These are phyloP conservation scores for Ceratocystis destructans DNA, from an alignment of 2,329 filamentous ascomycete species.

Conservation along the genomic window DNA sequence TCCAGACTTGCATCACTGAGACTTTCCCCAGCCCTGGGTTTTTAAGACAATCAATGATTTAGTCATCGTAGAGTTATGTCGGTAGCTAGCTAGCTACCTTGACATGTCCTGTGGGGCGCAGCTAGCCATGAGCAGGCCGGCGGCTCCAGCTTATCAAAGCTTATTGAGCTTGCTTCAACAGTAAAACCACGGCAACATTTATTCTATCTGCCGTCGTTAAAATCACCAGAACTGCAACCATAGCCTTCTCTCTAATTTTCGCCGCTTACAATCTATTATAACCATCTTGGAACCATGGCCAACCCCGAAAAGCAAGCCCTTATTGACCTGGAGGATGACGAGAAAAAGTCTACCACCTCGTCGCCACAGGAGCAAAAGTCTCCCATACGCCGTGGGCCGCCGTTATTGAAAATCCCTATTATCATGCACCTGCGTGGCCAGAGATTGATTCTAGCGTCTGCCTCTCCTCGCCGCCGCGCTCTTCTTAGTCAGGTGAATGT, in stretches of 20 bases:
- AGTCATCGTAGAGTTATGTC: not conserved
- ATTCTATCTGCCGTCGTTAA: not conserved
- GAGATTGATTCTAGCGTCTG: constrained; percentile 78
- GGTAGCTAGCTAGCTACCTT: not conserved
- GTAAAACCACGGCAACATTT: not conserved
- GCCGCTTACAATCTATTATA: not conserved
- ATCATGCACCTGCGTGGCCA: constrained; percentile 62
- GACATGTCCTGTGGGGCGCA: constrained; percentile 4
- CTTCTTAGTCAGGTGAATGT: constrained; percentile 54
- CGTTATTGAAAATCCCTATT: constrained; percentile 66
- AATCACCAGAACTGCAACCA: not conserved
- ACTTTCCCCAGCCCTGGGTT: not conserved
- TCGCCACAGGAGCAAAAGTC: not conserved
- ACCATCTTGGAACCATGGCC: constrained; percentile 7
- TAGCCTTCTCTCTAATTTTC: not conserved
- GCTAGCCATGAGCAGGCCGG: not conserved
- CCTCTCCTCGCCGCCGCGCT: constrained; percentile 70
- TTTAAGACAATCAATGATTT: not conserved
- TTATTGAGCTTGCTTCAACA: constrained; percentile 1
- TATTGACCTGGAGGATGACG: constrained; percentile 14
- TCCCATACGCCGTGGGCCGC: constrained; percentile 38
- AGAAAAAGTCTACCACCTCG: not conserved
- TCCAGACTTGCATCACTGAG: no score
- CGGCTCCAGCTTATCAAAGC: not conserved
- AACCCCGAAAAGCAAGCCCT: constrained; percentile 18